Conservation (phyloP, 2,329 filamentous ascomycete species). For the Colletotrichum sp. region DNA sequence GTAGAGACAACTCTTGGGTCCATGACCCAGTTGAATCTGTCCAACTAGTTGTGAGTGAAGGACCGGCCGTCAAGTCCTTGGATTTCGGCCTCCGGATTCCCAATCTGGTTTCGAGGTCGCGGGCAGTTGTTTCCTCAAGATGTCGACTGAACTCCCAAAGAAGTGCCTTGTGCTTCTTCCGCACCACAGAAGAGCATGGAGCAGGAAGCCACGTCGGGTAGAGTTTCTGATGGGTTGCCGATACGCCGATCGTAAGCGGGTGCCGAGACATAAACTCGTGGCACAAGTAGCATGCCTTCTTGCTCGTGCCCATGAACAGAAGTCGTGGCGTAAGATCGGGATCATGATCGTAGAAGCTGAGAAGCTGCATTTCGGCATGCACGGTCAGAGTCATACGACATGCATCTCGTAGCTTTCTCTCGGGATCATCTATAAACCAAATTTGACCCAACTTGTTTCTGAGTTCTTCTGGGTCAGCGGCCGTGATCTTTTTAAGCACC, state of each 20-base stretch:
- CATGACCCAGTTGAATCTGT: neutral
- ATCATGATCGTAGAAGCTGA: constrained; percentile 34
- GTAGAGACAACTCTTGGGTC: neutral
- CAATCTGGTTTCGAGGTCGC: constrained; percentile 23
- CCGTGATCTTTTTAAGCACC: neutral
- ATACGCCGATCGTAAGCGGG: constrained; percentile 26
- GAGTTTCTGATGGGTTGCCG: constrained; percentile 35
- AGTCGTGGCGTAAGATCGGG: constrained; percentile 23
- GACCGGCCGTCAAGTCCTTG: constrained; percentile 25
- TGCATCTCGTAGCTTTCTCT: constrained; percentile 23
- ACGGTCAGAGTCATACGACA: constrained; percentile 27
- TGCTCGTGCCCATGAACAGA: constrained; percentile 34
- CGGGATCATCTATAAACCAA: constrained; percentile 8
- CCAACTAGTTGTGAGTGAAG: constrained; percentile 11
- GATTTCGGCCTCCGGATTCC: constrained; percentile 15
- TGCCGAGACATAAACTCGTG: constrained; percentile 28
- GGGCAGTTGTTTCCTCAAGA: constrained; percentile 7
- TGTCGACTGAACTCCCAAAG: constrained; percentile 22
- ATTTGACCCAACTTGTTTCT: neutral
- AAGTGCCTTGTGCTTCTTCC: constrained; percentile 14
- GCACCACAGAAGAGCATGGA: neutral
- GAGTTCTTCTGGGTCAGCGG: neutral
- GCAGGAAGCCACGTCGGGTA: constrained; percentile 36
- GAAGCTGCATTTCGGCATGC: constrained; percentile 36
- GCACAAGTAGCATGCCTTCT: constrained; percentile 37